These are phyloP conservation scores for Colletotrichum brevisporum DNA, from an alignment of 2,329 filamentous ascomycete species.

Conservation along the genomic window DNA sequence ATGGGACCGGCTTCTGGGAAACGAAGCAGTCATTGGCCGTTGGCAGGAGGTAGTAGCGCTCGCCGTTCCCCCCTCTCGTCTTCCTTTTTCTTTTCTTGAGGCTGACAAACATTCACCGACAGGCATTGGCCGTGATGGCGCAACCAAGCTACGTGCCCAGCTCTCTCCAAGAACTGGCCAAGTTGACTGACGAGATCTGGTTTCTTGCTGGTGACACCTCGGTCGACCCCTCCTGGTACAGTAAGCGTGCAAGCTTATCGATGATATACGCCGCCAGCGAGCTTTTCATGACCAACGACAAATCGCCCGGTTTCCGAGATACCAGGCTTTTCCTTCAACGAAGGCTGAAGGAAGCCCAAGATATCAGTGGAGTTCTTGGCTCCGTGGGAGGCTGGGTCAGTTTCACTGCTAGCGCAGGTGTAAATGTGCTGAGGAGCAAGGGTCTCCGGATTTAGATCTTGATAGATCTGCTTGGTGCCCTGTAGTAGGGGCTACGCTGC, in stretches of 20 bases:
- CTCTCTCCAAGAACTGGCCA: conserved; percentile 83
- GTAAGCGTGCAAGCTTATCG: conserved; percentile 70
- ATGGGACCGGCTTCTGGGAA: conserved; percentile 83
- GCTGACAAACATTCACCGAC: conserved; percentile 11
- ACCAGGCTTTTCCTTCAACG: conserved; percentile 86
- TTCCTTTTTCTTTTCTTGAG: not conserved
- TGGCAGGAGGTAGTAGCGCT: conserved; percentile 88
- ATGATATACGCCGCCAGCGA: conserved; percentile 80
- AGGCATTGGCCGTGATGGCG: conserved; percentile 93
- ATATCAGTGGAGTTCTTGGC: conserved; percentile 72
- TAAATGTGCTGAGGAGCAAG: conserved; percentile 91
- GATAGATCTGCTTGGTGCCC: too few relatives aligned
- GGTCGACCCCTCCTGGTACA: conserved; percentile 92
- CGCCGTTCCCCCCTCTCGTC: not conserved
- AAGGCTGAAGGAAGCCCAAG: conserved; percentile 78
- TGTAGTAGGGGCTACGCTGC: too few relatives aligned
- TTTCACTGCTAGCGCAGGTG: conserved; percentile 81
- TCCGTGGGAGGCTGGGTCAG: conserved; percentile 83
- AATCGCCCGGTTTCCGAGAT: conserved; percentile 78
- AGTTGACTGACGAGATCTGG: conserved; percentile 92
- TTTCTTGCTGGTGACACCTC: conserved; percentile 85
- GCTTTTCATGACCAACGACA: conserved; percentile 94
- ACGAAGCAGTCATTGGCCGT: conserved; percentile 77
- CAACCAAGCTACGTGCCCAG: conserved; percentile 82
- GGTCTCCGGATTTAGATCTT: conserved; percentile 79